Conservation (phyloP, 306 rosid genomes). For the Vigna reflexopilosa region DNA sequence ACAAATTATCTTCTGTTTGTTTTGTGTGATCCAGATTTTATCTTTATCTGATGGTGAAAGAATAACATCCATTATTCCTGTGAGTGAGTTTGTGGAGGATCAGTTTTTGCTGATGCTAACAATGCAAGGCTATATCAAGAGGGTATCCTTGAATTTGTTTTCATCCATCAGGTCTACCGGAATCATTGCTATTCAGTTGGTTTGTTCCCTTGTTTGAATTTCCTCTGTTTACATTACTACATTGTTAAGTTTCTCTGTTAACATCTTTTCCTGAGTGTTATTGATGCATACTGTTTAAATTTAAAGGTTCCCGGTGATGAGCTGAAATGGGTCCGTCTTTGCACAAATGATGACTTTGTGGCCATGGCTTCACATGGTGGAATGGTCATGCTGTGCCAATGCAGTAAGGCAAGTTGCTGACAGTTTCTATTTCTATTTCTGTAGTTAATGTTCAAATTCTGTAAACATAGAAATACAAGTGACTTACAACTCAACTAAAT, state of each 20-base stretch:
- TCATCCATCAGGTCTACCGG: conserved; percentile 93
- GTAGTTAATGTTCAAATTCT: not conserved
- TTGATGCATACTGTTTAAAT: conserved; percentile 47
- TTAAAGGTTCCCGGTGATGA: conserved; percentile 92
- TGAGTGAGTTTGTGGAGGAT: conserved; percentile 85
- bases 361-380: conserved; percentile 99
- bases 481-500: conserved; percentile 14
- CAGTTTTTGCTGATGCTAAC: conserved; percentile 93
- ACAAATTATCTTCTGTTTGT: conserved; percentile 9
- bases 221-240: not conserved
- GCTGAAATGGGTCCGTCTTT: conserved; percentile 95
- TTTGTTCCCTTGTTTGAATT: conserved; percentile 58
- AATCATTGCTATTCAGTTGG: conserved; percentile 98
- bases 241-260: conserved; percentile 12
- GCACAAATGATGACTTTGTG: conserved; percentile 88
- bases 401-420: conserved; percentile 69
- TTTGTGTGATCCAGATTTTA: conserved; percentile 68
- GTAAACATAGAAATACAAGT: not conserved
- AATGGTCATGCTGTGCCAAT: conserved; percentile 80
- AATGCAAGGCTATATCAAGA: conserved; percentile 91
- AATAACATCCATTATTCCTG: conserved; percentile 94
- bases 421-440: conserved; percentile 18
- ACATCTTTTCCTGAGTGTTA: conserved; percentile 23
- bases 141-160: conserved; percentile 86
- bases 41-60: conserved; percentile 94